Conservation (phyloP, 768 basidiomycete species). For the Xanthoconium stramineum region DNA sequence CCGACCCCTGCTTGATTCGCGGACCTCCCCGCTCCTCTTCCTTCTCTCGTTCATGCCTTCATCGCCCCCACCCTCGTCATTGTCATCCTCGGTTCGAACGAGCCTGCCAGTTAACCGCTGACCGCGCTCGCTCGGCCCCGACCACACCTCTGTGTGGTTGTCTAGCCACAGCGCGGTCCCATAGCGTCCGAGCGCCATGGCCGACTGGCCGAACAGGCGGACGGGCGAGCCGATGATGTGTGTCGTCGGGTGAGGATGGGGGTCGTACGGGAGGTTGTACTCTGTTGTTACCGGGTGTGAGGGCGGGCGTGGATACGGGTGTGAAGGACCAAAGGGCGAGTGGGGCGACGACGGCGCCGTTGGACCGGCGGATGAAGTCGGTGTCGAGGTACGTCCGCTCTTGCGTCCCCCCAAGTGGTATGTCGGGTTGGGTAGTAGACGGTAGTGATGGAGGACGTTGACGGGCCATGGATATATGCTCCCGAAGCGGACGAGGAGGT, state of each 20-base stretch:
- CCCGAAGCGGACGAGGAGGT: constrained; percentile 57
- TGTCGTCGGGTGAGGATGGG: constrained; percentile 29
- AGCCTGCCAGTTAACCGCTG: constrained; percentile 57
- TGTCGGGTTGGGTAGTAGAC: constrained; percentile 43
- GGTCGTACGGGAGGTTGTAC: constrained; percentile 46
- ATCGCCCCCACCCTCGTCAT: background rate
- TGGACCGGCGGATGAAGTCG: background rate
- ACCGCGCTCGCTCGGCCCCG: constrained; percentile 43
- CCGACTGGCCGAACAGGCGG: constrained; percentile 51
- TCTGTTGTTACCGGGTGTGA: constrained; percentile 7
- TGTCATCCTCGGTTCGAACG: background rate
- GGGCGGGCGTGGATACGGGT: background rate
- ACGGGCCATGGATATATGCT: constrained; percentile 65
- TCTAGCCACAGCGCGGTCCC: constrained; percentile 70
- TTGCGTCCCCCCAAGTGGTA: constrained; percentile 22
- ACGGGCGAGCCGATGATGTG: constrained; percentile 53
- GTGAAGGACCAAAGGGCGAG: background rate
- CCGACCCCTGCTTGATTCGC: too few relatives aligned
- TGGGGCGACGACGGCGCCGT: background rate
- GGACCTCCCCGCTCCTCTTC: too few relatives aligned
- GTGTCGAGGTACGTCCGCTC: background rate
- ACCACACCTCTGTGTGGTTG: constrained; percentile 52
- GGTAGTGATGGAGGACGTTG: constrained; percentile 64
- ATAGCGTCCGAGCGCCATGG: constrained; percentile 52
- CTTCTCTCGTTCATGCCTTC: too few relatives aligned